phyloP scores from a whole-genome alignment of 2,329 filamentous ascomycete species.

The Parastagonospora avenae region DNA sequence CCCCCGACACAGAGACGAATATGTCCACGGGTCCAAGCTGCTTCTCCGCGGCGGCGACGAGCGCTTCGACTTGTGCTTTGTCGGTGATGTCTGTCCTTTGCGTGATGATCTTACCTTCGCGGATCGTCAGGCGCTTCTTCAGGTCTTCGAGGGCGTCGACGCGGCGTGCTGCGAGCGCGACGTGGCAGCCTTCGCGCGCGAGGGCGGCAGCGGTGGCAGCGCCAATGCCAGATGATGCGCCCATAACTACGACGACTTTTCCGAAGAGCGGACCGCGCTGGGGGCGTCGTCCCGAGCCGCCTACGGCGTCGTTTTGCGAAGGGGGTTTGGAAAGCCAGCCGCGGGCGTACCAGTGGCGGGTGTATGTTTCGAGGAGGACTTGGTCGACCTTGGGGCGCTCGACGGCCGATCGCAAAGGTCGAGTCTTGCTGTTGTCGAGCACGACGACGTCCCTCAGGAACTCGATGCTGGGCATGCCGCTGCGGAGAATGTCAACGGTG shows the following conservation, averaged over 20 bases:
- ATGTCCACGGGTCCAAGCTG: conserved; percentile 76
- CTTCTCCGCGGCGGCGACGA: conserved; percentile 64
- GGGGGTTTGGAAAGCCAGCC: conserved; percentile 75
- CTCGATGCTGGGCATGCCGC: conserved; percentile 78
- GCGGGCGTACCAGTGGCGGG: conserved; percentile 78
- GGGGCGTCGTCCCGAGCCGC: conserved; percentile 52
- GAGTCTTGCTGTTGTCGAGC: conserved; percentile 72
- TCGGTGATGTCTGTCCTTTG: conserved; percentile 76
- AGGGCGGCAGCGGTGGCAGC: conserved; percentile 73
- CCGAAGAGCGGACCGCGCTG: conserved; percentile 67
- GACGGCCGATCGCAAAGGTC: conserved; percentile 63
- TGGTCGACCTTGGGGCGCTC: conserved; percentile 71
- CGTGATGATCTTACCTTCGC: conserved; percentile 69
- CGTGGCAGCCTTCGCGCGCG: conserved; percentile 71
- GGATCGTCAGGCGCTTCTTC: conserved; percentile 63
- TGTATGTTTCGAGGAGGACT: conserved; percentile 75
- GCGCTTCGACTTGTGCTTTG: conserved; percentile 66
- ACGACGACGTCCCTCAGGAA: conserved; percentile 74
- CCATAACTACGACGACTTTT: conserved; percentile 76
- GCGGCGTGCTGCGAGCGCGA: conserved; percentile 74
- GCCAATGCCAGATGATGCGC: conserved; percentile 79
- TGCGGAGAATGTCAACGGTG: conserved; percentile 78
- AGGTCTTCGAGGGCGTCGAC: conserved; percentile 70
- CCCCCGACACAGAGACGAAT: conserved; percentile 78
- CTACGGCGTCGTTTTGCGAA: conserved; percentile 53